Conservation (phyloP, 768 basidiomycete genomes). For the Collybia sp. region DNA sequence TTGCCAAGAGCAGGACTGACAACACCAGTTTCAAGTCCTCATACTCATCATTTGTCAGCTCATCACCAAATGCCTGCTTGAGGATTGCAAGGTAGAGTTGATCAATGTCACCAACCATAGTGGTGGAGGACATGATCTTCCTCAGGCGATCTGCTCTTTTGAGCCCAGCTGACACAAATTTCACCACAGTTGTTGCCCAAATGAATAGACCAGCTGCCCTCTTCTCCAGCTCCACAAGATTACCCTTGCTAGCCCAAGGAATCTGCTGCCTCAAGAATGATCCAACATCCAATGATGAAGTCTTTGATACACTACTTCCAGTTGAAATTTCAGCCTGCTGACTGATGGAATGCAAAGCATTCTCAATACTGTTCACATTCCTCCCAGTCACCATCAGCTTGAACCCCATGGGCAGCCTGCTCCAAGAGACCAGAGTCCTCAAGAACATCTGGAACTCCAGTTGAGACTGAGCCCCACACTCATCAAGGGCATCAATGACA, state of each 20-base stretch:
- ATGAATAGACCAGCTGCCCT: too few relatives aligned
- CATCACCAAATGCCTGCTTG: too few relatives aligned
- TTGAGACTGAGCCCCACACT: too few relatives aligned
- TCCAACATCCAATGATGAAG: neutral
- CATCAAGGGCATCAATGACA: too few relatives aligned
- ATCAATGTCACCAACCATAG: neutral
- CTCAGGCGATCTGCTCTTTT: constrained; percentile 3
- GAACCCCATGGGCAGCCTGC: constrained; percentile 8
- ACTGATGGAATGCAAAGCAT: neutral
- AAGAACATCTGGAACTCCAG: too few relatives aligned
- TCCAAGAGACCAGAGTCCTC: constrained; percentile 6
- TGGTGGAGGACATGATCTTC: too few relatives aligned
- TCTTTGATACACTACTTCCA: too few relatives aligned
- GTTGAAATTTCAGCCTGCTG: neutral
- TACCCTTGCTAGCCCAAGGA: neutral
- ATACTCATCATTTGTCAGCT: neutral
- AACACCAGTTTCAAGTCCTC: too few relatives aligned
- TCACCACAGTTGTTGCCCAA: constrained; percentile 12
- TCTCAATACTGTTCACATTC: constrained; percentile 9
- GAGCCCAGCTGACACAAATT: constrained; percentile 11
- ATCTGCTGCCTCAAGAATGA: neutral
- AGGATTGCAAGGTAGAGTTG: too few relatives aligned
- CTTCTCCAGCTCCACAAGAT: constrained; percentile 5
- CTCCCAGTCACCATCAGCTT: constrained; percentile 16
- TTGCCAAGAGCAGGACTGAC: too few relatives aligned